Evolutionary conservation across 768 basidiomycete genomes (phyloP), one percentile per base, ranked within the genome.

Genomic region (Clitopilus hobsonii): DNA sequence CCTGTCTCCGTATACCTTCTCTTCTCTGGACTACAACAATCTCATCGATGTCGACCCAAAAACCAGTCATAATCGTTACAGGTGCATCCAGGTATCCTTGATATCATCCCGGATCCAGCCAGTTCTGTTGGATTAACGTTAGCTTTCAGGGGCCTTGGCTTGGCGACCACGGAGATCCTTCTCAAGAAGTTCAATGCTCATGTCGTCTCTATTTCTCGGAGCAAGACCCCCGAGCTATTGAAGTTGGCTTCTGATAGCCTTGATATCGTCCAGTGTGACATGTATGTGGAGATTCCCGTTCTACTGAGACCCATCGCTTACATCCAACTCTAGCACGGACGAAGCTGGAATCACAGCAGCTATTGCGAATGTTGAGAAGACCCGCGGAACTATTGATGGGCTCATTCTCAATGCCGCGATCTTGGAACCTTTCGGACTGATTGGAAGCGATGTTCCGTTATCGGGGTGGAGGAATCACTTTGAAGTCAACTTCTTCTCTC

Each of bases 401-500:
- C 71, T 97, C 56, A 70, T 96, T 56, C 76, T 98, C 52, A 97
- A 94, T 61, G 94, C 94, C 16, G 94, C 81, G 3, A 82, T 78
- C 0, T 69, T 94, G 22, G 83, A 86, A 38, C 91, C 92, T 16
- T 61, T 93, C 22, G 80, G 83, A 54, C 76, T 75, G 36, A 80
- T 89, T 51, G 76, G 69, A n/a, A 78, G 81, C 48, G 69, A 74
- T 32, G 74, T 77, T 6, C 66, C 78, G 14, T 59, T 87, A 32
- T 75, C 81, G 50, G 69, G 71, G 20, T 92, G 90, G 91, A 86
- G 81, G 63, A 61, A 66, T 22, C 80, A 85, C 62, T 92, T 96
- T 65, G 88, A 94, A 60, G 76, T 90, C 70, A 96, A 95, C 69
- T 86, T 96, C 70, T 91, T 93, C 73, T 91, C 93, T 1, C 76